Evolutionary conservation across 306 rosid genomes (phyloP).

Genomic region (Rosa persica): DNA sequence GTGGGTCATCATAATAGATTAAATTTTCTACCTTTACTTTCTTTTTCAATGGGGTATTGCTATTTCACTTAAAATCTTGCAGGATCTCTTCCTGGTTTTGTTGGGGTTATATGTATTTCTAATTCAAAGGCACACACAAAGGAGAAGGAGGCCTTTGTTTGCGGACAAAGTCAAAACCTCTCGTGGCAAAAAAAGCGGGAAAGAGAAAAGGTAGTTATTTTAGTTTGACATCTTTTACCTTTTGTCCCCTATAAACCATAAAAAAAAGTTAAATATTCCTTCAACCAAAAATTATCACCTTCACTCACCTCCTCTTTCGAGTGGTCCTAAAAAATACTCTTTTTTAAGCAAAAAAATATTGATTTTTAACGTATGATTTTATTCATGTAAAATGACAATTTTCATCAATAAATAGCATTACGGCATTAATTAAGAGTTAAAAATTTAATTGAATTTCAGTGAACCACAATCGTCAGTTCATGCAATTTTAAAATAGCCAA

Average conservation of each 20-base stretch:
- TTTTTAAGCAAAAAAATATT: too few relatives aligned
- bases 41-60: conserved; percentile 1
- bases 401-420: too few relatives aligned
- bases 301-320: neutral
- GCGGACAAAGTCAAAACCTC: conserved; percentile 43
- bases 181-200: conserved; percentile 33
- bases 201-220: conserved; percentile 35
- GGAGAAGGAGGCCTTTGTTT: conserved; percentile 18
- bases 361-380: too few relatives aligned
- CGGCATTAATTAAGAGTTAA: too few relatives aligned
- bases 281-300: neutral
- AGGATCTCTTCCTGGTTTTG: conserved; percentile 29
- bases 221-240: conserved; percentile 49
- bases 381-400: too few relatives aligned
- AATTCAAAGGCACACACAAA: conserved; percentile 17
- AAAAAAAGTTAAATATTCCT: conserved; percentile 17
- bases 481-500: too few relatives aligned
- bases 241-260: conserved; percentile 29
- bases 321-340: neutral
- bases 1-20: conserved; percentile 69
- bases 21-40: conserved; percentile 18
- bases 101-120: conserved; percentile 21
- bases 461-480: too few relatives aligned
- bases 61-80: conserved; percentile 25
- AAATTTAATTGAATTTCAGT: too few relatives aligned